Percentiles rank a stretch among this genome's conserved stretches.
Evolutionary conservation across 1,284 basidiomycete genomes (phyloP).

Genomic region (Irpex sp.): DNA sequence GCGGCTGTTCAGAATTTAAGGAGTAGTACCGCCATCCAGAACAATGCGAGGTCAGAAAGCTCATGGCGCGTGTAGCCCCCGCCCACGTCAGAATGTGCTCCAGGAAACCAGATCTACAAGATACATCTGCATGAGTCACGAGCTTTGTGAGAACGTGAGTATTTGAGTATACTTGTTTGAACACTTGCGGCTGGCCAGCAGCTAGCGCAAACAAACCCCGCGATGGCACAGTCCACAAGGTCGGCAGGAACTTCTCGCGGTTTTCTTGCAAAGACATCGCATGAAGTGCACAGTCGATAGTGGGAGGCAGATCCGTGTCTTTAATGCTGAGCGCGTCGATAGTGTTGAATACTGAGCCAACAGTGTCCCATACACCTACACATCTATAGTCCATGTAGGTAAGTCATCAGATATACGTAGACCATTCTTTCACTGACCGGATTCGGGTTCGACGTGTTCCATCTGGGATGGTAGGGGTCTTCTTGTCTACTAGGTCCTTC

Average conservation of each 20-base stretch:
- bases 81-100: constrained; percentile 5
- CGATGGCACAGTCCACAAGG: constrained; percentile 19
- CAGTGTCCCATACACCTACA: constrained; percentile 28
- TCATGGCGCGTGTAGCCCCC: constrained; percentile 2
- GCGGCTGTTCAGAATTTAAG: neutral
- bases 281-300: constrained; percentile 24
- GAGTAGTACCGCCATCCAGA: constrained; percentile 7
- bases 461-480: constrained; percentile 10
- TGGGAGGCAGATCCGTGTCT: constrained; percentile 20
- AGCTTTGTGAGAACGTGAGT: too few relatives aligned
- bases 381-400: constrained; percentile 13
- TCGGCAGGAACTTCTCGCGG: constrained; percentile 23
- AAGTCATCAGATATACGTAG: neutral
- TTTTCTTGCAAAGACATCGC: constrained; percentile 27
- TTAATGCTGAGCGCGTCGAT: constrained; percentile 22
- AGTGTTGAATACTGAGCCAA: constrained; percentile 19
- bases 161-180: neutral
- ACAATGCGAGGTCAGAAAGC: constrained; percentile 5
- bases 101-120: constrained; percentile 5
- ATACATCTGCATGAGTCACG: neutral
- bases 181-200: neutral
- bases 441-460: constrained; percentile 14
- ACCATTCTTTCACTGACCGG: constrained; percentile 10
- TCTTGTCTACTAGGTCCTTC: constrained; percentile 14
- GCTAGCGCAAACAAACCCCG: neutral